Percentiles rank a stretch among this genome's conserved stretches.
Evolutionary conservation across 1,284 basidiomycete genomes (phyloP).

Genomic region (Vanrija sp.): DNA sequence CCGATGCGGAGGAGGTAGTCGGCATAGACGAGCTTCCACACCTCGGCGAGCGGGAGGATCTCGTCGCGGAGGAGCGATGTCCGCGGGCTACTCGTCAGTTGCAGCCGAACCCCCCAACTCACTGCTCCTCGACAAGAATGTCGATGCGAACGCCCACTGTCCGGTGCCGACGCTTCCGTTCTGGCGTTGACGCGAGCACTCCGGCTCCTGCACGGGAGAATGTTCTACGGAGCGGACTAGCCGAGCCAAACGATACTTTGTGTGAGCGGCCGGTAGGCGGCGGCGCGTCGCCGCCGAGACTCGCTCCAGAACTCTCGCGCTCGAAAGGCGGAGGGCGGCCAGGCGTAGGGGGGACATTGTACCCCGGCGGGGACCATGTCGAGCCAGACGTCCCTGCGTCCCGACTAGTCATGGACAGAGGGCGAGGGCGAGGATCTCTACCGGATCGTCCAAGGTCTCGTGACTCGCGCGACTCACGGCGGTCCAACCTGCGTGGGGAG

Average conservation of each 20-base stretch:
- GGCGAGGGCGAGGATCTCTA: constrained; percentile 3
- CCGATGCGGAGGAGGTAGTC: constrained; percentile 70
- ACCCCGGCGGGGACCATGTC: too few species aligned
- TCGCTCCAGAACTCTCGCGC: background rate
- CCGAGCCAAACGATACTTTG: constrained; percentile 29
- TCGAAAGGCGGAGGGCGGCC: background rate
- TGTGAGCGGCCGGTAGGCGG: background rate
- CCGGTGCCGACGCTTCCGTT: constrained; percentile 9
- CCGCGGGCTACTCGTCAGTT: constrained; percentile 22
- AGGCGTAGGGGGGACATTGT: too few species aligned
- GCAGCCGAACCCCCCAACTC: constrained; percentile 1
- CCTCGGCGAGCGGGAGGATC: constrained; percentile 28
- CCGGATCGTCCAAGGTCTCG: background rate
- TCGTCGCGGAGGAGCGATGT: constrained; percentile 27
- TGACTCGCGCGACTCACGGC: constrained; percentile 4
- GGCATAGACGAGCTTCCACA: constrained; percentile 58
- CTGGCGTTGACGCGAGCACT: background rate
- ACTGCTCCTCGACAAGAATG: constrained; percentile 26
- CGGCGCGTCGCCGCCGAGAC: background rate
- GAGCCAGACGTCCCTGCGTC: too few species aligned
- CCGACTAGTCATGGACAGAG: background rate
- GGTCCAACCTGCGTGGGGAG: constrained; percentile 1
- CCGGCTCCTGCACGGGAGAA: constrained; percentile 1
- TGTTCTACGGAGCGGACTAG: constrained; percentile 23
- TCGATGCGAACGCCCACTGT: constrained; percentile 27